Percentiles rank a stretch among this genome's conserved stretches.
Conservation (phyloP, 177 flowering plant genomes). For the Vitis hybrid region DNA sequence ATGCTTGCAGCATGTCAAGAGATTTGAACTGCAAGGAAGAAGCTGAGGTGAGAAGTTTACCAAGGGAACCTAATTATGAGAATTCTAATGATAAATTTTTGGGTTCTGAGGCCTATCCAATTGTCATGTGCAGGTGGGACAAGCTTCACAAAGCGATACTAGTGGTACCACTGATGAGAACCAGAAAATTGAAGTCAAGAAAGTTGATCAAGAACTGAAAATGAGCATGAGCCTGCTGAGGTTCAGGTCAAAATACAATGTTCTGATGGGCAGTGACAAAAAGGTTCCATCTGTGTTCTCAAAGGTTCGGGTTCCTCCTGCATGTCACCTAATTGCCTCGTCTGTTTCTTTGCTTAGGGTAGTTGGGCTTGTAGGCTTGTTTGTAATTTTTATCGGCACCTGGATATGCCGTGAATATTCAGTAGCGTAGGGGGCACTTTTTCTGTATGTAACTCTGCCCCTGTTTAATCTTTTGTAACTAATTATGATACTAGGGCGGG, state of each 20-base stretch:
- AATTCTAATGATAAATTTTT: neutral
- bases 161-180: neutral
- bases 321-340: neutral
- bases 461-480: constrained; percentile 4
- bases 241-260: neutral
- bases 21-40: constrained; percentile 7
- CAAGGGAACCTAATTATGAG: neutral
- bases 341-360: constrained; percentile 13
- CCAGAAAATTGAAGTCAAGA: neutral
- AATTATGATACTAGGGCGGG: neutral
- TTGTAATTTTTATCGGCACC: constrained; percentile 16
- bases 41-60: constrained; percentile 35
- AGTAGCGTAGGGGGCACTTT: neutral
- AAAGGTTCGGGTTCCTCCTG: neutral
- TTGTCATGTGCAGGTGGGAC: constrained; percentile 31
- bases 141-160: constrained; percentile 1
- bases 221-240: neutral
- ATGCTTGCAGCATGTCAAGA: neutral
- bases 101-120: neutral
- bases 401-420: constrained; percentile 15
- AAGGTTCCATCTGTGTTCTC: neutral
- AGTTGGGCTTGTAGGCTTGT: constrained; percentile 18
- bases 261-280: neutral
- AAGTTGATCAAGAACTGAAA: neutral
- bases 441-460: neutral